phyloP scores from a whole-genome alignment of 2,329 filamentous ascomycete genomes.

The Orbilia ellipsospora region DNA sequence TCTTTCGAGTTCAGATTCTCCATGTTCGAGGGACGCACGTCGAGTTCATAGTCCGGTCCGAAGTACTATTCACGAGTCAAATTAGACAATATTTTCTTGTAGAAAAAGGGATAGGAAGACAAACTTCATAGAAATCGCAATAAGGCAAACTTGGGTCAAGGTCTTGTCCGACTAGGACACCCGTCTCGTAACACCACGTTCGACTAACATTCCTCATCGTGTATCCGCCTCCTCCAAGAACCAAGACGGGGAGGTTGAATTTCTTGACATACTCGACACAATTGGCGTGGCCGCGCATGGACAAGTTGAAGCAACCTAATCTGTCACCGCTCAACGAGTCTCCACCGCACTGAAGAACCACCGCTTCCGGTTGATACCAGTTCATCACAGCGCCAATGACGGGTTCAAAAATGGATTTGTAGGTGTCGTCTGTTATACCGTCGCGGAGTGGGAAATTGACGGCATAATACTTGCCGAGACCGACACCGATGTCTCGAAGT shows the following conservation, averaged over 20 bases:
- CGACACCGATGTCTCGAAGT: slow-evolving; percentile 85
- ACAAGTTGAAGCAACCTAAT: slow-evolving; percentile 94
- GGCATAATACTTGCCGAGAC: slow-evolving; percentile 87
- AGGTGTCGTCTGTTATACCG: slow-evolving; percentile 90
- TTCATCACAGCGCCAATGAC: slow-evolving; percentile 82
- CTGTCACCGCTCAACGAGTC: slow-evolving; percentile 94
- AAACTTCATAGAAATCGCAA: slow-evolving; percentile 76
- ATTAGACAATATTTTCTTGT: no score
- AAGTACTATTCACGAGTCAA: slow-evolving; percentile 67
- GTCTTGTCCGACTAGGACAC: slow-evolving; percentile 71
- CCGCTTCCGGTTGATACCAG: slow-evolving; percentile 86
- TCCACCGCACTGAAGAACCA: slow-evolving; percentile 94
- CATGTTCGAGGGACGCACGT: slow-evolving; percentile 77
- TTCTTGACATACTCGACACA: slow-evolving; percentile 91
- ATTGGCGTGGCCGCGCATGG: slow-evolving; percentile 90
- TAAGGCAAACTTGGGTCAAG: slow-evolving; percentile 74
- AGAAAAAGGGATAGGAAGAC: slow-evolving; percentile 28
- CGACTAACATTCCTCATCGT: slow-evolving; percentile 96
- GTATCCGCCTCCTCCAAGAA: slow-evolving; percentile 95
- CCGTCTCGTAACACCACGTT: slow-evolving; percentile 96
- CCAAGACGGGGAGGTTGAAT: slow-evolving; percentile 81
- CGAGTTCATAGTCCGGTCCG: slow-evolving; percentile 75
- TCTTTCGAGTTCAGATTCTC: slow-evolving; percentile 76
- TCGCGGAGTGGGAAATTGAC: slow-evolving; percentile 91
- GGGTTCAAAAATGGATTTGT: slow-evolving; percentile 82